Evolutionary conservation across 257 asterid genomes (phyloP).

Genomic region (Parsonsia alboflavescens): DNA sequence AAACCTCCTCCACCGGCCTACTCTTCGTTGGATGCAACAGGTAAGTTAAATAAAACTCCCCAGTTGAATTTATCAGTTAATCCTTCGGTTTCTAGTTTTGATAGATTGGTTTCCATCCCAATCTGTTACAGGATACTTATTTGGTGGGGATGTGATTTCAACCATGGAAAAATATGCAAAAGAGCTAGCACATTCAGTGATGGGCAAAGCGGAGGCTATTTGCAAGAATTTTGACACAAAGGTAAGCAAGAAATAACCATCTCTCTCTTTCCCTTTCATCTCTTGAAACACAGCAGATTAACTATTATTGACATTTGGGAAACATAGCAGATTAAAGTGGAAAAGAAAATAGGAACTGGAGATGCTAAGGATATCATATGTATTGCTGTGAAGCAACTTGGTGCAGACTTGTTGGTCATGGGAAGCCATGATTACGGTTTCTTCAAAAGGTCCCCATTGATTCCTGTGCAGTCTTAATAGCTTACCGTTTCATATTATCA

Average conservation of each 20-base stretch:
- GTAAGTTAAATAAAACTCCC: slow-evolving; percentile 9
- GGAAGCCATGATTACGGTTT: slow-evolving; percentile 70
- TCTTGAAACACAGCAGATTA: slow-evolving; percentile 22
- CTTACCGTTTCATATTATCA: not conserved
- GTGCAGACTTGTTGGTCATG: slow-evolving; percentile 60
- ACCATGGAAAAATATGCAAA: slow-evolving; percentile 32
- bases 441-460: slow-evolving; percentile 48
- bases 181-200: slow-evolving; percentile 43
- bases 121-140: slow-evolving; percentile 28
- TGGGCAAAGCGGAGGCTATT: slow-evolving; percentile 47
- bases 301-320: not conserved
- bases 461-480: not conserved
- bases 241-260: slow-evolving; percentile 6
- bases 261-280: not conserved
- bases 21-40: slow-evolving; percentile 42
- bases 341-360: slow-evolving; percentile 56
- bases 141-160: slow-evolving; percentile 37
- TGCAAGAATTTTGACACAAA: slow-evolving; percentile 19
- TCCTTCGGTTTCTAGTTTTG: too few relatives aligned
- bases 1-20: slow-evolving; percentile 47
- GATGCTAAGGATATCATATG: slow-evolving; percentile 66
- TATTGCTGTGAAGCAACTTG: slow-evolving; percentile 43
- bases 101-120: not conserved
- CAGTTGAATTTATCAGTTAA: too few relatives aligned
- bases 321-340: slow-evolving; percentile 35